Conservation (phyloP, 768 basidiomycete genomes). For the Pleurotus sapidus region DNA sequence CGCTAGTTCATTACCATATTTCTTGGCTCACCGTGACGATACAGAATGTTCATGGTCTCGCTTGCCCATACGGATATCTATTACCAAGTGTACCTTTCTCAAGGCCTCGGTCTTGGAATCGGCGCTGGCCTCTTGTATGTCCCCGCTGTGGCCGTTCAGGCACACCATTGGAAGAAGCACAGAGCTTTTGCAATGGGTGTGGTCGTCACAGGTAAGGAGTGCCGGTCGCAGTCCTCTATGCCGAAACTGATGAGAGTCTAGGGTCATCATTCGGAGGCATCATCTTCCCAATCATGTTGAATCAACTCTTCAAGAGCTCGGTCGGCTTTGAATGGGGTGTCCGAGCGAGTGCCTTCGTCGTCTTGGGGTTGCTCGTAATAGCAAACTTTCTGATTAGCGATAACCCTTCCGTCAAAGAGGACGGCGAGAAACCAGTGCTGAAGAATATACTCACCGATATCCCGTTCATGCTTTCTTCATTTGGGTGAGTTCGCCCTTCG, state of each 20-base stretch:
- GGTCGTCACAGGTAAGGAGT: not conserved
- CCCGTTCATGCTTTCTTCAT: constrained; percentile 33
- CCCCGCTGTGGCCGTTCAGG: no score
- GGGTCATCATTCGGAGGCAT: constrained; percentile 34
- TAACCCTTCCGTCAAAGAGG: constrained; percentile 13
- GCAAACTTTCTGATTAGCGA: constrained; percentile 32
- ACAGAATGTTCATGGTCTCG: constrained; percentile 16
- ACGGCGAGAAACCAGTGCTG: constrained; percentile 16
- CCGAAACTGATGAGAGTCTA: constrained; percentile 18
- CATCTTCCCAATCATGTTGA: constrained; percentile 22
- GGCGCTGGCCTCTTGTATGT: no score
- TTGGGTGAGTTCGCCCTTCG: constrained; percentile 26
- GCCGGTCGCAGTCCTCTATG: no score
- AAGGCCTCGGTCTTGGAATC: no score
- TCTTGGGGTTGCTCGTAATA: constrained; percentile 25
- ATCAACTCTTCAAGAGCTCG: constrained; percentile 20
- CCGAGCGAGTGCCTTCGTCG: constrained; percentile 29
- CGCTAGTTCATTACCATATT: no score
- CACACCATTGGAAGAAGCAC: constrained; percentile 25
- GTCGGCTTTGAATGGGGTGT: constrained; percentile 28
- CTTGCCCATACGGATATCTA: no score
- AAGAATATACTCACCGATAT: constrained; percentile 30
- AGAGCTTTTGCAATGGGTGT: constrained; percentile 31
- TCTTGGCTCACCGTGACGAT: no score
- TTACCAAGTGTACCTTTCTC: no score